Percentiles rank a stretch among this genome's conserved stretches.
phyloP scores from a whole-genome alignment of 2,329 filamentous ascomycete species.

The Xylariaceae sp. region DNA sequence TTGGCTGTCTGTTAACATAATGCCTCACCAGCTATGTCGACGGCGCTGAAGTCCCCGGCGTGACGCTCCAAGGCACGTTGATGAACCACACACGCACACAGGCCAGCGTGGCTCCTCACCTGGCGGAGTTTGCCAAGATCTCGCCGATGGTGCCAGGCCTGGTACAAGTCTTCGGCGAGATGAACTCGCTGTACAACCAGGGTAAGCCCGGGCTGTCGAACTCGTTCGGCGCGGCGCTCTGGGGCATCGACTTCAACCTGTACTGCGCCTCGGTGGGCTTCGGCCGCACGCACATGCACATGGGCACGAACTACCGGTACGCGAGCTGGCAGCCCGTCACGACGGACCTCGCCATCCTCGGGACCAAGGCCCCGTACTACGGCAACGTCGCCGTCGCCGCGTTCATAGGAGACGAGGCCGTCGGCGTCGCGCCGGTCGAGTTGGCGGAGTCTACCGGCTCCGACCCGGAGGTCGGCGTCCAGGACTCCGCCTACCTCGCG shows the following conservation, averaged over 20 bases:
- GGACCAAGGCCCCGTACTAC: conserved; percentile 62
- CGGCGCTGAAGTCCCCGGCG: conserved; percentile 54
- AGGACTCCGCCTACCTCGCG: conserved; percentile 53
- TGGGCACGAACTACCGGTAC: conserved; percentile 61
- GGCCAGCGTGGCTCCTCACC: conserved; percentile 45
- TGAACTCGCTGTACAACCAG: conserved; percentile 60
- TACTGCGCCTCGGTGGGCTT: conserved; percentile 54
- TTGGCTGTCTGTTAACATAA: neutral
- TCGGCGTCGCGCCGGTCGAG: conserved; percentile 43
- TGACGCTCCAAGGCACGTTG: conserved; percentile 58
- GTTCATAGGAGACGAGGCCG: conserved; percentile 45
- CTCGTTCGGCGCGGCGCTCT: conserved; percentile 61
- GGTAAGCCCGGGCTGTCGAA: conserved; percentile 59
- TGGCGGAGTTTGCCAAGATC: conserved; percentile 44
- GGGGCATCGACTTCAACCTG: conserved; percentile 60
- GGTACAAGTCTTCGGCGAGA: conserved; percentile 56
- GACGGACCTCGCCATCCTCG: conserved; percentile 46
- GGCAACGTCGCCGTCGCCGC: conserved; percentile 56
- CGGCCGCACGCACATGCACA: conserved; percentile 58
- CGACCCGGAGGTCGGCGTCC: conserved; percentile 32
- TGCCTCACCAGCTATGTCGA: conserved; percentile 52
- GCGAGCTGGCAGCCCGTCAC: conserved; percentile 56
- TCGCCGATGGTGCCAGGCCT: conserved; percentile 36
- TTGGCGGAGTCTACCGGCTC: conserved; percentile 28
- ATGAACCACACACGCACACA: conserved; percentile 59